These are phyloP conservation scores for Trichoderma parareesei DNA, from an alignment of 495 filamentous ascomycete species.

Conservation along the genomic window DNA sequence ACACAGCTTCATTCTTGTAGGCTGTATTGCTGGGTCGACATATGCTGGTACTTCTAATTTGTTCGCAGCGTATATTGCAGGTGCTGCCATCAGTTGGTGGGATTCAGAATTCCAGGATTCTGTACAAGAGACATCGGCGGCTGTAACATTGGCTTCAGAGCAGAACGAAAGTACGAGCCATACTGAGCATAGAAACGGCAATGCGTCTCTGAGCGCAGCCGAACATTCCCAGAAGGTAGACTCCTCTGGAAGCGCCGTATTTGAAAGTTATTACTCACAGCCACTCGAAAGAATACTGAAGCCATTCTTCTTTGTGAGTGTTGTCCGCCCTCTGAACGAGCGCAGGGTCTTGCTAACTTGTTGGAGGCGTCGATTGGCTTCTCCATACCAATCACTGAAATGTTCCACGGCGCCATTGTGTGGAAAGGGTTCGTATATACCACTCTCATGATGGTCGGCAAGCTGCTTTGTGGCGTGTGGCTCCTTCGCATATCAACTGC, in stretches of 20 bases:
- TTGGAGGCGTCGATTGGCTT: slow-evolving; percentile 65
- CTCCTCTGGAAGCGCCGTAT: background rate
- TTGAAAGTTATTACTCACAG: slow-evolving; percentile 44
- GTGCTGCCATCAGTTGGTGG: slow-evolving; percentile 40
- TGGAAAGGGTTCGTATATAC: slow-evolving; percentile 70
- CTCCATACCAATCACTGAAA: slow-evolving; percentile 62
- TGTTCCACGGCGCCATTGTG: slow-evolving; percentile 55
- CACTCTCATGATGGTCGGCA: slow-evolving; percentile 59
- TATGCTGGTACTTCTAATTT: slow-evolving; percentile 59
- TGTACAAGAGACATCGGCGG: background rate
- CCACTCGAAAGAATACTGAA: slow-evolving; percentile 49
- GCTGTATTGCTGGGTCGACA: slow-evolving; percentile 45
- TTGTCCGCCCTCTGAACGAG: background rate
- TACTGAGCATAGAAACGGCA: background rate
- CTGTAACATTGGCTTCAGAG: background rate
- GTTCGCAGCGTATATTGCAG: slow-evolving; percentile 60
- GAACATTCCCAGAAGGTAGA: background rate
- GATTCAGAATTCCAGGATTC: slow-evolving; percentile 12
- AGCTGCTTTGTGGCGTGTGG: slow-evolving; percentile 55
- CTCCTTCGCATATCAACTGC: slow-evolving; percentile 42
- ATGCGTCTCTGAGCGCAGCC: background rate
- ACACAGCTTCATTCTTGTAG: slow-evolving; percentile 40
- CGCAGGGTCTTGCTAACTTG: background rate
- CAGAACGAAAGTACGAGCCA: background rate
- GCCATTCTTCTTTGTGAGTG: slow-evolving; percentile 66